These are phyloP conservation scores for Neurospora intermedia DNA, from an alignment of 495 filamentous ascomycete species.

Conservation along the genomic window DNA sequence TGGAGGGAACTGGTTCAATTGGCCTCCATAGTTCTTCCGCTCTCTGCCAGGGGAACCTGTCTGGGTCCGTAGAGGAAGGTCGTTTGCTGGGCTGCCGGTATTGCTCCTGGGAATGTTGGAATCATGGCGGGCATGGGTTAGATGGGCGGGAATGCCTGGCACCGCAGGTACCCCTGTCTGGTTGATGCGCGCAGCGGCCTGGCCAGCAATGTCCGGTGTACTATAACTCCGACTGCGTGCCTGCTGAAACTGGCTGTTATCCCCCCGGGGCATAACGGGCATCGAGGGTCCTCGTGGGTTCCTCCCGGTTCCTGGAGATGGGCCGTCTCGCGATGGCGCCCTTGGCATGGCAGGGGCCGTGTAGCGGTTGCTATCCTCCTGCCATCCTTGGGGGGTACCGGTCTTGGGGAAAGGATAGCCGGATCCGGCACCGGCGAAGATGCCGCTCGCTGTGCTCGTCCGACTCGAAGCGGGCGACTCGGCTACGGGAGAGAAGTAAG, in stretches of 20 bases:
- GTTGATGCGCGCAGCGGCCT: slow-evolving; percentile 25
- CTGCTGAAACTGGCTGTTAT: slow-evolving; percentile 43
- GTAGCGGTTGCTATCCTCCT: slow-evolving; percentile 65
- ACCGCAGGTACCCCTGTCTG: slow-evolving; percentile 37
- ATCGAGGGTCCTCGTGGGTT: slow-evolving; percentile 68
- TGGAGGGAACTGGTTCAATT: slow-evolving; percentile 36
- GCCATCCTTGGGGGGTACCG: slow-evolving; percentile 48
- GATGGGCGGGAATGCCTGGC: slow-evolving; percentile 45
- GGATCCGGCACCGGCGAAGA: slow-evolving; percentile 48
- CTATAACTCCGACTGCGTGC: slow-evolving; percentile 51
- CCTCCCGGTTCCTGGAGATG: slow-evolving; percentile 40
- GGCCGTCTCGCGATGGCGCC: slow-evolving; percentile 65
- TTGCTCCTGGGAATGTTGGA: slow-evolving; percentile 42
- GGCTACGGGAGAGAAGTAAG: slow-evolving; percentile 82
- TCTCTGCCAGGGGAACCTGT: slow-evolving; percentile 43
- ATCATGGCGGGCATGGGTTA: slow-evolving; percentile 39
- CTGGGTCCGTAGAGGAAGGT: slow-evolving; percentile 38
- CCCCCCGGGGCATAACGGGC: slow-evolving; percentile 56
- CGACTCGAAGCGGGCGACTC: slow-evolving; percentile 78
- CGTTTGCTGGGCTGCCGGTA: slow-evolving; percentile 42
- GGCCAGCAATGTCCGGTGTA: slow-evolving; percentile 50
- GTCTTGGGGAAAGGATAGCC: slow-evolving; percentile 72
- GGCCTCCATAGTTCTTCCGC: slow-evolving; percentile 27
- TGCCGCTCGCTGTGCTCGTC: slow-evolving; percentile 50
- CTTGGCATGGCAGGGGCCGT: slow-evolving; percentile 81